Conservation (phyloP, 257 asterid genomes). For the Euphrasia confusa region DNA sequence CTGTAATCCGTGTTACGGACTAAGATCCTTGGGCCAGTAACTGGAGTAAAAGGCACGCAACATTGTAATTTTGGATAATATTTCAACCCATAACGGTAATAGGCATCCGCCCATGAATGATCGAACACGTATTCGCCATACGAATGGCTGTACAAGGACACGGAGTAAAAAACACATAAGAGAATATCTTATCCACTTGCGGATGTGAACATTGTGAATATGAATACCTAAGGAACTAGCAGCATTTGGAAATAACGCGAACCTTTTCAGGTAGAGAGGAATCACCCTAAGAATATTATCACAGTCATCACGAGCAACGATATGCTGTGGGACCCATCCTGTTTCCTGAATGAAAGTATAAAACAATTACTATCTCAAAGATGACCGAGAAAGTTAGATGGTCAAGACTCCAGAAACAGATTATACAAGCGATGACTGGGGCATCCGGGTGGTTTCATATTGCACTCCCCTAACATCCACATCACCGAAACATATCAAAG, state of each 20-base stretch:
- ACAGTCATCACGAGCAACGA: constrained; percentile 65
- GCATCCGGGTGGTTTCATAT: no score
- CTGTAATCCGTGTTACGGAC: constrained; percentile 60
- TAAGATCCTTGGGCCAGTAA: constrained; percentile 90
- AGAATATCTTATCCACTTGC: constrained; percentile 7
- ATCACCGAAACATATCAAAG: no score
- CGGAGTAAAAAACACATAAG: constrained; percentile 22
- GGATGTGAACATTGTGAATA: not conserved
- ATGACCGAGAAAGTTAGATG: constrained; percentile 16
- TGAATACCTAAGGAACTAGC: not conserved
- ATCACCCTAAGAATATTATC: constrained; percentile 69
- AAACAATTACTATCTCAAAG: constrained; percentile 25
- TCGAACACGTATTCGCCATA: constrained; percentile 98
- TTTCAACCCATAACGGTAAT: constrained; percentile 71
- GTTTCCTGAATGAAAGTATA: constrained; percentile 55
- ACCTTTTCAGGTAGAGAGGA: constrained; percentile 97
- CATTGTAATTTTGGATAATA: constrained; percentile 93
- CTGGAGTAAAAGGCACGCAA: constrained; percentile 95
- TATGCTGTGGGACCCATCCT: constrained; percentile 94
- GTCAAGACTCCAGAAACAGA: not conserved
- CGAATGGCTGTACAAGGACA: constrained; percentile 71
- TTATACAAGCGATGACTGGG: no score
- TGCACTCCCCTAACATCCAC: no score
- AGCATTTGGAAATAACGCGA: constrained; percentile 18
- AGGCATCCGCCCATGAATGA: constrained; percentile 99